Percentiles rank a stretch among this genome's conserved stretches.
phyloP scores from a whole-genome alignment of 2,329 filamentous ascomycete species.

The Teratosphaeria pseudoeucalypti region DNA sequence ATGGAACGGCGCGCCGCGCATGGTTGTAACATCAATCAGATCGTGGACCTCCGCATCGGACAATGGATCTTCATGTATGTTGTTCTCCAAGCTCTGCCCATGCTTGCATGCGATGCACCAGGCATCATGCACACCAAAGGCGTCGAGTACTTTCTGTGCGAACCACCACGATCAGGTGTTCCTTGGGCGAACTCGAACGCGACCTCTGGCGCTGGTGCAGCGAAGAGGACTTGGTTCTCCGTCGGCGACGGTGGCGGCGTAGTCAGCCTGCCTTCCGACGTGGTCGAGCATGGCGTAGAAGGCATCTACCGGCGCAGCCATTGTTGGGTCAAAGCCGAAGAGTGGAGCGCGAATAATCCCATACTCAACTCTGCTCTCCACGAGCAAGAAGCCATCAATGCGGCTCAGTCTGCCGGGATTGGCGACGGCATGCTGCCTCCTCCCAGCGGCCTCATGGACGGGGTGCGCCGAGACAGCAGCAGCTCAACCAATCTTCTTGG shows the following conservation, averaged over 20 bases:
- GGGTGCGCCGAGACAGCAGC: neutral
- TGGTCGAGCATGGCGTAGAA: slow-evolving; percentile 57
- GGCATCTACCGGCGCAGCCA: slow-evolving; percentile 59
- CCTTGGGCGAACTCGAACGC: slow-evolving; percentile 58
- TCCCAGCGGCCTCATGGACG: neutral
- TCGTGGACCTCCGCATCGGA: slow-evolving; percentile 61
- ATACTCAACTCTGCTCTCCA: slow-evolving; percentile 21
- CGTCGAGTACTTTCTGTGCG: slow-evolving; percentile 74
- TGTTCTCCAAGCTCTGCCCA: slow-evolving; percentile 65
- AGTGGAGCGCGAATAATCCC: slow-evolving; percentile 44
- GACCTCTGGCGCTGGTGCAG: slow-evolving; percentile 33
- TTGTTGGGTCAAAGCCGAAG: slow-evolving; percentile 55
- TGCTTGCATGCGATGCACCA: slow-evolving; percentile 67
- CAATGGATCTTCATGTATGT: slow-evolving; percentile 77
- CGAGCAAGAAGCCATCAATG: slow-evolving; percentile 16
- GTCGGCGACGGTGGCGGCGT: slow-evolving; percentile 54
- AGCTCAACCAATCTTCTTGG: neutral
- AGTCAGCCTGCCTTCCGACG: slow-evolving; percentile 51
- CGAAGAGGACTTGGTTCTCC: slow-evolving; percentile 57
- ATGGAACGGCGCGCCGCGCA: slow-evolving; percentile 61
- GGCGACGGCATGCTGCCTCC: slow-evolving; percentile 6
- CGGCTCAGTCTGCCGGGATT: slow-evolving; percentile 2
- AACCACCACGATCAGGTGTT: slow-evolving; percentile 59
- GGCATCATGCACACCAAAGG: slow-evolving; percentile 57
- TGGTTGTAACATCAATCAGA: slow-evolving; percentile 54